These are phyloP conservation scores for Ceriops decandra DNA, from an alignment of 345 rosid genomes.

Conservation along the genomic window DNA sequence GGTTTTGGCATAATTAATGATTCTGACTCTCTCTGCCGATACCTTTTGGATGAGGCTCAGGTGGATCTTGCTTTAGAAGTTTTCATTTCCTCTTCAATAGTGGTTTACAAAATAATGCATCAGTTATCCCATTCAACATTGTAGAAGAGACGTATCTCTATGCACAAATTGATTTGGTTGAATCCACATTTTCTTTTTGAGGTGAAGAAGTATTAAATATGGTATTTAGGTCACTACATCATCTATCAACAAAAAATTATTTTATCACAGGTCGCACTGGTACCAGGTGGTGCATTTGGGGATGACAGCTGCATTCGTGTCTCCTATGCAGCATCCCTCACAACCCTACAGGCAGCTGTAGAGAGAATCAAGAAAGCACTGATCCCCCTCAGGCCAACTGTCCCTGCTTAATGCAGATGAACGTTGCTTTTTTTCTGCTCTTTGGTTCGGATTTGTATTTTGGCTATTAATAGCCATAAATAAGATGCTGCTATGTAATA, in stretches of 20 bases:
- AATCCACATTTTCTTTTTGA: too few relatives aligned
- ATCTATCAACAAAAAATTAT: background rate
- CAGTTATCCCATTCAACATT: background rate
- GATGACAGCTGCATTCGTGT: conserved; percentile 83
- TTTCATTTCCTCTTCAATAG: background rate
- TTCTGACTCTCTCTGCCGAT: conserved; percentile 58
- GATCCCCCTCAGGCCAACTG: conserved; percentile 43
- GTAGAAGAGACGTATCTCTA: background rate
- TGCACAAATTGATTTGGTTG: too few relatives aligned
- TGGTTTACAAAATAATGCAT: background rate
- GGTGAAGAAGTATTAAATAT: too few relatives aligned
- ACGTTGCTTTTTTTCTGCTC: conserved; percentile 2
- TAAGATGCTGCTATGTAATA: conserved; percentile 2
- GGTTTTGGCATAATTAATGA: conserved; percentile 72
- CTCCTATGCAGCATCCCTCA: conserved; percentile 82
- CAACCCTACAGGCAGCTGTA: conserved; percentile 68
- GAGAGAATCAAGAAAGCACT: conserved; percentile 80
- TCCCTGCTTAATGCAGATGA: conserved; percentile 34
- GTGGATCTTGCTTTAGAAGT: conserved; percentile 21
- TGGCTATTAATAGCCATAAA: conserved; percentile 2
- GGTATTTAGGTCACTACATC: background rate
- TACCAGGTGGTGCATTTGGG: conserved; percentile 98
- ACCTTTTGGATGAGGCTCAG: conserved; percentile 62
- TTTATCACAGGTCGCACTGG: conserved; percentile 70
- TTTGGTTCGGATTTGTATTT: conserved; percentile 5